These are phyloP conservation scores for Spiromastix sp. DNA, from an alignment of 2,329 filamentous ascomycete genomes.

Conservation along the genomic window DNA sequence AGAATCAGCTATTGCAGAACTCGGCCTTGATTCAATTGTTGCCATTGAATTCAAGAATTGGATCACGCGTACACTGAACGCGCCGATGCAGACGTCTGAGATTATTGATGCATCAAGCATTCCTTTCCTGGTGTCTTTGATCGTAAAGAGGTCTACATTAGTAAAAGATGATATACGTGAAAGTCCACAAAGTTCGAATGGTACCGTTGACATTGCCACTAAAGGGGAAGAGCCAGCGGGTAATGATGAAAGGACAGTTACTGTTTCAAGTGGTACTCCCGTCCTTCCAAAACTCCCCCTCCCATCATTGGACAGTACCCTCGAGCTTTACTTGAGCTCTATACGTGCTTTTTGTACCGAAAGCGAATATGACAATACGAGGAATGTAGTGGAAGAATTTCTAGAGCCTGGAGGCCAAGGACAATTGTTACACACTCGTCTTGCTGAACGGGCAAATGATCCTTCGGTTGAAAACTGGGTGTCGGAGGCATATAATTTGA, in stretches of 20 bases:
- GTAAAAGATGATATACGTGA: background rate
- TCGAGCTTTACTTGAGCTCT: background rate
- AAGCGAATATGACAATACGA: background rate
- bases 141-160: conserved; percentile 2
- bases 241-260: conserved; percentile 5
- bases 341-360: background rate
- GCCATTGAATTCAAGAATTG: conserved; percentile 6
- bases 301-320: conserved; percentile 1
- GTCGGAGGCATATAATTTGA: background rate
- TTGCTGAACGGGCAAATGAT: background rate
- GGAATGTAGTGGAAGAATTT: background rate
- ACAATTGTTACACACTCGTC: background rate
- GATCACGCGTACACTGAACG: conserved; percentile 2
- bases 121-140: background rate
- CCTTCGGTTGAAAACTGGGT: conserved; percentile 3
- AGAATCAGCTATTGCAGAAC: background rate
- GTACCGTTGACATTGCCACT: background rate
- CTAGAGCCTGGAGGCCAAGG: conserved; percentile 1
- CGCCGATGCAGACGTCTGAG: conserved; percentile 3
- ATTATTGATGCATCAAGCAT: conserved; percentile 3
- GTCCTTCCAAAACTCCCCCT: background rate
- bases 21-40: conserved; percentile 5
- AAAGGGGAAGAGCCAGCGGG: background rate
- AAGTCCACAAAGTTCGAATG: background rate
- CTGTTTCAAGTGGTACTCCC: too few species aligned